phyloP scores from a whole-genome alignment of 495 filamentous ascomycete genomes.

The Cercophora newfieldiana region DNA sequence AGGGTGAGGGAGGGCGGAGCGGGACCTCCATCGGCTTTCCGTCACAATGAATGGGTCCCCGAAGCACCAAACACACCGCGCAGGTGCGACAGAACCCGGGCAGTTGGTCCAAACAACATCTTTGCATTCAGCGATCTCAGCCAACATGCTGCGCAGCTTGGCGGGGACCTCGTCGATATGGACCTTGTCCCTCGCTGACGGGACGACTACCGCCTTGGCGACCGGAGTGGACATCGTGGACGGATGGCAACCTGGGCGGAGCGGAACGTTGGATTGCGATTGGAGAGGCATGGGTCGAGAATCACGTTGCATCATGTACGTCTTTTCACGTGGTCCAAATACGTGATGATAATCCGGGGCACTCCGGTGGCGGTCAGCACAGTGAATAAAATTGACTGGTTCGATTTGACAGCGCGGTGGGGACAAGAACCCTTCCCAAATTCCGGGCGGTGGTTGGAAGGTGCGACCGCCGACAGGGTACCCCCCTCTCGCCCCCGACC shows the following conservation, averaged over 20 bases:
- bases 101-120: too few relatives aligned
- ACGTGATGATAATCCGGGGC: neutral
- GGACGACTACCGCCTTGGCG: neutral
- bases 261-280: neutral
- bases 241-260: neutral
- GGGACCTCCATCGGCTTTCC: neutral
- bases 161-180: too few relatives aligned
- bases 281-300: neutral
- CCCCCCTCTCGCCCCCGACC: too few relatives aligned
- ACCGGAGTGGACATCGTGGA: neutral
- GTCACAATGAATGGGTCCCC: too few relatives aligned
- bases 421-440: too few relatives aligned
- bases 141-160: too few relatives aligned
- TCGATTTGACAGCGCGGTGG: neutral
- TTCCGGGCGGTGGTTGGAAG: too few relatives aligned
- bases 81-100: too few relatives aligned
- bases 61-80: too few relatives aligned
- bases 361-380: neutral
- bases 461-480: too few relatives aligned
- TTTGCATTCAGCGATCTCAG: too few relatives aligned
- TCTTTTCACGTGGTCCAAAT: neutral
- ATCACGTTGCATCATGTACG: neutral
- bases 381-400: neutral
- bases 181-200: too few relatives aligned
- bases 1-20: neutral